Conservation (phyloP, 2,329 filamentous ascomycete species). For the Ceratocystis colombiana region DNA sequence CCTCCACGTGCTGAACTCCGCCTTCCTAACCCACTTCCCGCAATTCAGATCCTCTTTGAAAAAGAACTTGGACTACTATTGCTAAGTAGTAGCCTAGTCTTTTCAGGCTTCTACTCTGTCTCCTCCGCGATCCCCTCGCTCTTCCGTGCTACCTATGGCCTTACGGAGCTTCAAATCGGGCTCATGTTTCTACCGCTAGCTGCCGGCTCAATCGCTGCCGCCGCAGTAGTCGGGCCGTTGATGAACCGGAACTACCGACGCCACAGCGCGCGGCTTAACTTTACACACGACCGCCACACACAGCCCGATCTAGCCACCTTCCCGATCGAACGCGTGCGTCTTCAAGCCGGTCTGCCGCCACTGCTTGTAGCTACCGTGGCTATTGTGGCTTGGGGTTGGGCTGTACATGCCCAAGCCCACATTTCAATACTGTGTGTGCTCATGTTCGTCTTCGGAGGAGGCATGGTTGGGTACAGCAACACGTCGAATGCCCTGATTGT, state of each 20-base stretch:
- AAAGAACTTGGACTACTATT: conserved; percentile 39
- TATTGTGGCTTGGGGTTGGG: conserved; percentile 45
- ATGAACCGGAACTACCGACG: conserved; percentile 60
- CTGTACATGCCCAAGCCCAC: conserved; percentile 35
- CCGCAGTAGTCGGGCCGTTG: conserved; percentile 41
- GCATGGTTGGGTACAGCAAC: conserved; percentile 47
- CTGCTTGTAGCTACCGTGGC: conserved; percentile 41
- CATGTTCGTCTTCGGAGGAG: conserved; percentile 39
- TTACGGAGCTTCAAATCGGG: conserved; percentile 46
- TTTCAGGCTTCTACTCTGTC: conserved; percentile 43
- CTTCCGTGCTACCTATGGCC: conserved; percentile 46
- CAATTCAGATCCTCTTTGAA: conserved; percentile 36
- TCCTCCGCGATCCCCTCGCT: conserved; percentile 38
- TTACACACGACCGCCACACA: conserved; percentile 43
- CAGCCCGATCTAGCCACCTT: conserved; percentile 42
- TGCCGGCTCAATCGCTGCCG: conserved; percentile 40
- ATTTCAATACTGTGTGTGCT: conserved; percentile 41
- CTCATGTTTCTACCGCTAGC: conserved; percentile 45
- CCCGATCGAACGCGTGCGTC: conserved; percentile 43
- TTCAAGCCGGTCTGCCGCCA: conserved; percentile 43
- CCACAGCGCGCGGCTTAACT: conserved; percentile 44
- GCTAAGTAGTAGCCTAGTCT: conserved; percentile 37
- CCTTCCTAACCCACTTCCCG: conserved; percentile 36
- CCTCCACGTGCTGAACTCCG: conserved; percentile 10
- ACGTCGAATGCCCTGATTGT: conserved; percentile 44